Base-by-base conservation (phyloP, 2,329 filamentous ascomycete genomes). In the Herpotrichia juniperi region DNA sequence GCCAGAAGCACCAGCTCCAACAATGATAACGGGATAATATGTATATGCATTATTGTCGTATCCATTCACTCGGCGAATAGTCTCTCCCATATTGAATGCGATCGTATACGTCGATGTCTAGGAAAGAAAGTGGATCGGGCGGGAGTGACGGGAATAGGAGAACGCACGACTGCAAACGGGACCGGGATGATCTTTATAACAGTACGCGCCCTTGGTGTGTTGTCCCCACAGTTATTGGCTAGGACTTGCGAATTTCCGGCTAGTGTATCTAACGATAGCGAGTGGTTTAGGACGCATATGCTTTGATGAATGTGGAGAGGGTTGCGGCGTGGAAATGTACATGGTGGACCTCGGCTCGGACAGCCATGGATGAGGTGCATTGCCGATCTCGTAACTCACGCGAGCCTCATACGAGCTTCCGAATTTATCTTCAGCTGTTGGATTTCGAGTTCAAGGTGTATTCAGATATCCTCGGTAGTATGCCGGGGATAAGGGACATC, bases 1-100 rank as follows among this genome's bases (percentile, higher is more conserved):
- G 17, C 80, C 86, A 0, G 84, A 85, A 59, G 85, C 81, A 11
- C 86, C 86, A 1, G 82, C 81, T 24, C 86, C 86, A 32, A 88
- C 79, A 59, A 86, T 81, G 45, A 82, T 65, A 46, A 85, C 75
- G 1, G 81, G 81, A 51, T 73, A 74, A 57, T 75, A 76, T 2
- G 71, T 76, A 56, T 74, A 75, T 2, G 71, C 72, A 68, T 74
- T 46, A 14, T 72, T 58, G 28, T 66, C 61, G 53, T 76, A 75
- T 16, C 72, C 74, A 42, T 74, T 67, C 7, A 73, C 69, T 17
- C 71, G 62, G 42, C 64, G 67, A 48, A 76, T 75, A 11, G 62
- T 64, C 40, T 73, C 72, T 7, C 46, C 53, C 25, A 72, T 71
- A 1, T 55, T 59, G 52, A 45, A 32, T 22, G 21, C 31, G 8